Percentiles rank a stretch among this genome's conserved stretches.
Conservation (phyloP, 1,284 basidiomycete species). For the Trametes versicolor region DNA sequence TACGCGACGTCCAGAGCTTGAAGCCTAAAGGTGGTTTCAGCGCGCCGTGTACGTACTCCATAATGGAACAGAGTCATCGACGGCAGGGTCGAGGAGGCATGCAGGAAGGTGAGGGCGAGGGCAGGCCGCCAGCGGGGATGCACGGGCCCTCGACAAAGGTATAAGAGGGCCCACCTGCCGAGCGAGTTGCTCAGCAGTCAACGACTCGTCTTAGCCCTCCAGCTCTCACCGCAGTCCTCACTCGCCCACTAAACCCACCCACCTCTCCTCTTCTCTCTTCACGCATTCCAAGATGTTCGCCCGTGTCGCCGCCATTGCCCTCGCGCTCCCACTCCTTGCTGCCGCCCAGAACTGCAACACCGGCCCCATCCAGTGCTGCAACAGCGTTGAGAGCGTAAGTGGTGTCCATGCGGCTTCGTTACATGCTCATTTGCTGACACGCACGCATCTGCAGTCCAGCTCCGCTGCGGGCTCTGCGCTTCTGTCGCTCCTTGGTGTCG, state of each 20-base stretch:
- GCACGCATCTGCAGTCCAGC: constrained; percentile 7
- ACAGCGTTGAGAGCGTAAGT: constrained; percentile 28
- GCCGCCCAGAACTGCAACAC: constrained; percentile 29
- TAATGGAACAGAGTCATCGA: too few species aligned
- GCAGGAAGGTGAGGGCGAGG: too few species aligned
- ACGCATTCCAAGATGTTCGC: constrained; percentile 18
- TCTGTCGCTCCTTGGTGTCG: constrained; percentile 24
- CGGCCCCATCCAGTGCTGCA: constrained; percentile 26
- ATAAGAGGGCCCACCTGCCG: constrained; percentile 6
- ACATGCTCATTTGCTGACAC: too few species aligned
- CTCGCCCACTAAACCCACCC: background rate
- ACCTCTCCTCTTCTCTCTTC: background rate
- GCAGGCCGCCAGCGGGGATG: too few species aligned
- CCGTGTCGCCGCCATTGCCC: constrained; percentile 21
- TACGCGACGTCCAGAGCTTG: background rate
- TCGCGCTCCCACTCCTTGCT: constrained; percentile 28
- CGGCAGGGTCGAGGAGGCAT: too few species aligned
- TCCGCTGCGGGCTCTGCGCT: constrained; percentile 25
- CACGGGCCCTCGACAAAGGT: background rate
- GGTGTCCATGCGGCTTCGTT: background rate
- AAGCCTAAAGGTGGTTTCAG: background rate
- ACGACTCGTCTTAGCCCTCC: constrained; percentile 11
- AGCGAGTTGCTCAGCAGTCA: constrained; percentile 7
- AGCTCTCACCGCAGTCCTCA: constrained; percentile 1
- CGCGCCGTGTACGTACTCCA: background rate